phyloP scores from a whole-genome alignment of 805 yeast species.

The Candida gorgasii region DNA sequence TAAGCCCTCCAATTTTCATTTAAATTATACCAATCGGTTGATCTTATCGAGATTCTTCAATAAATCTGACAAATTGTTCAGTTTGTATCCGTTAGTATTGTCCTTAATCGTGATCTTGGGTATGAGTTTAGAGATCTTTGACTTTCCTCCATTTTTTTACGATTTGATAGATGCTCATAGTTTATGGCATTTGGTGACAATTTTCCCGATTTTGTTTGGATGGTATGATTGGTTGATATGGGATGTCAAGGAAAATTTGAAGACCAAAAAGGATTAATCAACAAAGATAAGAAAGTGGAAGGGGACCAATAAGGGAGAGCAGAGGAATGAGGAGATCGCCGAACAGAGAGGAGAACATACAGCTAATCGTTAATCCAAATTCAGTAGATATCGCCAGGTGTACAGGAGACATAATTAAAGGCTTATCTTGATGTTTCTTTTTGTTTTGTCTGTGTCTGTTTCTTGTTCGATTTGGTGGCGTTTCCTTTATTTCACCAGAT shows the following conservation, averaged over 20 bases:
- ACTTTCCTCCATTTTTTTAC: conserved; percentile 67
- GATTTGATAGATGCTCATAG: conserved; percentile 89
- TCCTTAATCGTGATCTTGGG: conserved; percentile 57
- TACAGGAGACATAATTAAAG: too few species aligned
- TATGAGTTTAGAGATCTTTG: conserved; percentile 88
- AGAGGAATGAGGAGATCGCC: too few species aligned
- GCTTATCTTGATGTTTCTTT: too few species aligned
- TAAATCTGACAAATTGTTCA: conserved; percentile 37
- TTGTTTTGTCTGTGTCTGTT: too few species aligned
- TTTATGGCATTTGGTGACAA: conserved; percentile 89
- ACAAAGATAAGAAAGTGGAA: too few species aligned
- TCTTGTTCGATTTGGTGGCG: too few species aligned
- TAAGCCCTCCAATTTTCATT: conserved; percentile 19
- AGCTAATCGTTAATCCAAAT: too few species aligned
- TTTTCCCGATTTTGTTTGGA: conserved; percentile 42
- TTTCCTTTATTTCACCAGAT: too few species aligned
- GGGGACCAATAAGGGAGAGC: neutral
- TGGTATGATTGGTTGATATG: conserved; percentile 50
- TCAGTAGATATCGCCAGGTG: too few species aligned
- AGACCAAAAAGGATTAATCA: conserved; percentile 14
- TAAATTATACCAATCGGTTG: conserved; percentile 26
- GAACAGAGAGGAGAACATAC: too few species aligned
- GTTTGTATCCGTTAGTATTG: conserved; percentile 39
- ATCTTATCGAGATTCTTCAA: conserved; percentile 32
- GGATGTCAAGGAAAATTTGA: conserved; percentile 38